Evolutionary conservation across 169 alveolate genomes (phyloP), one percentile per base, ranked within the genome.

Genomic region (Babesia sp.): DNA sequence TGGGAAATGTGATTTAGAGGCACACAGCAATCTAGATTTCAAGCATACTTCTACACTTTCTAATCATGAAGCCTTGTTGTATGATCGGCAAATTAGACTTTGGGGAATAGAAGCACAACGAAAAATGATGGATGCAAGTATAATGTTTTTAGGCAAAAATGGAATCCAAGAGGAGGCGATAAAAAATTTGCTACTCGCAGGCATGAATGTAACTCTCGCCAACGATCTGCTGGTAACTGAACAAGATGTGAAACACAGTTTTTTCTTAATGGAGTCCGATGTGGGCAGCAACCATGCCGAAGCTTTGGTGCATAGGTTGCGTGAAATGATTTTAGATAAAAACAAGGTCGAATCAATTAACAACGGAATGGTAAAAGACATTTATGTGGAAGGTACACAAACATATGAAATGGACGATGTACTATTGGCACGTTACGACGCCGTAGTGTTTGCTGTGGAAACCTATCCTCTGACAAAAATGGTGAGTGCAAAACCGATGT

Each of bases 41-140:
- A n/a, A n/a, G n/a, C n/a, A 41, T 16, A 41, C 71, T 16, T 24
- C 28, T 36, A 2, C 48, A 11, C 42, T 63, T 44, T 64, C 74
- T 33, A 31, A 57, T 57, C 50, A 78, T 42, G 87, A 84, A 24
- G 66, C 57, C 51, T 63, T 56, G 70, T 50, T 88, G 24, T 88
- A 74, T 59, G 93, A 88, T 60, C 83, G 93, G 11, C 93, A 88
- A 83, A 78, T 88, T 33, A 67, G 93, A 26, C 84, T 88, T 36
- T 88, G 93, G 93, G 93, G 93, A 11, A 77, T 88, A n/a, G 80
- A 88, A 51, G 91, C 87, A 3, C 93, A 88, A 45, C 81, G 84
- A 45, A 70, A 84, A 79, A 76, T 80, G 20, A 80, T 80, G 88
- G 26, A 36, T 22, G 44, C 84, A 42, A 39, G 51, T 3, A 70